phyloP scores from a whole-genome alignment of 2,329 filamentous ascomycete genomes.

The Sporothrix brasiliensis region DNA sequence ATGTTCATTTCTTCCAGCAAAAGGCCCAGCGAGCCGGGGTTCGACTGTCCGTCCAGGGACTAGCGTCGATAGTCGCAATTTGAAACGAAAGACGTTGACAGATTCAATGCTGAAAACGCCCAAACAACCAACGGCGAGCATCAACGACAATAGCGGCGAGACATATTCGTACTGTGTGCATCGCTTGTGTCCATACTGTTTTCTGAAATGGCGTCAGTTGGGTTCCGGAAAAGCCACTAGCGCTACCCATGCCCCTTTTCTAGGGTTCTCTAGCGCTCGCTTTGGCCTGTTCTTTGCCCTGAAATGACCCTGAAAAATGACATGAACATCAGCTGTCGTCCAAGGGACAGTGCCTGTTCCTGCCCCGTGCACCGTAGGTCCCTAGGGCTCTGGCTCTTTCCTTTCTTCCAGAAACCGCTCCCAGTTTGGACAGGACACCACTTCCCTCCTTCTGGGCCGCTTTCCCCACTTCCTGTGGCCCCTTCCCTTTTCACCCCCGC shows the following conservation, averaged over 20 bases:
- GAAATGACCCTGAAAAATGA: neutral
- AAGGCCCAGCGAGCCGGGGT: conserved; percentile 13
- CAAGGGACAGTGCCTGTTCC: conserved; percentile 12
- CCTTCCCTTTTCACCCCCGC: conserved; percentile 16
- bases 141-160: neutral
- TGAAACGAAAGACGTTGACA: conserved; percentile 31
- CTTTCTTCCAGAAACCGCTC: neutral
- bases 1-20: conserved; percentile 26
- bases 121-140: conserved; percentile 1
- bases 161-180: neutral
- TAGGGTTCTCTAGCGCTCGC: conserved; percentile 16
- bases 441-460: conserved; percentile 5
- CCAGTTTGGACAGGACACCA: neutral
- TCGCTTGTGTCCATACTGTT: neutral
- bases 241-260: conserved; percentile 16
- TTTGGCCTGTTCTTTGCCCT: neutral
- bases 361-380: conserved; percentile 10
- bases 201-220: neutral
- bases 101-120: conserved; percentile 22
- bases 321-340: neutral
- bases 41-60: neutral
- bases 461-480: conserved; percentile 18
- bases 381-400: conserved; percentile 19
- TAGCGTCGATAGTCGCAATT: conserved; percentile 33
- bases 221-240: conserved; percentile 22